These are phyloP conservation scores for Solanum hybrid DNA, from an alignment of 305 asterid species.

Conservation along the genomic window DNA sequence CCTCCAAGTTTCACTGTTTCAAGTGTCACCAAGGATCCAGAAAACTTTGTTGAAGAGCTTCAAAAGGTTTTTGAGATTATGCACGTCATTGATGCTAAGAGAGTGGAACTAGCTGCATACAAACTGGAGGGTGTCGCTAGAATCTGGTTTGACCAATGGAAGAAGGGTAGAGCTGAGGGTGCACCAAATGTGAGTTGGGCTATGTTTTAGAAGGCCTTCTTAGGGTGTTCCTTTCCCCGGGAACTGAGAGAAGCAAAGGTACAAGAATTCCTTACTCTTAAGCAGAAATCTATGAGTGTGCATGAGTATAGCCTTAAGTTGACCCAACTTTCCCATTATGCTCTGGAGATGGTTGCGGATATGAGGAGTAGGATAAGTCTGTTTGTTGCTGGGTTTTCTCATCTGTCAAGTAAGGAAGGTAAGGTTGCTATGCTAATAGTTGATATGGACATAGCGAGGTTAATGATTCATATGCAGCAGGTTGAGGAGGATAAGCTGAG, in stretches of 20 bases:
- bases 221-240: neutral
- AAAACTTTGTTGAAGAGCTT: no score
- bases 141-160: no score
- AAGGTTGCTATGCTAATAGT: neutral
- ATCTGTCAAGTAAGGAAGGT: neutral
- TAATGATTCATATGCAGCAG: neutral
- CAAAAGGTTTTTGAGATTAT: no score
- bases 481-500: neutral
- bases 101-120: no score
- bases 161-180: no score
- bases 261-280: neutral
- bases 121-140: no score
- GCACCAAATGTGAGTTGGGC: no score
- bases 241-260: neutral
- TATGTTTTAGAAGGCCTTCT: neutral
- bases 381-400: neutral
- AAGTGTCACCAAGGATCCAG: neutral
- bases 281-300: neutral
- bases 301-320: no score
- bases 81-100: no score
- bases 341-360: neutral
- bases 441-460: neutral
- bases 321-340: neutral
- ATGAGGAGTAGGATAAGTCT: neutral
- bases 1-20: neutral